Percentiles rank a stretch among this genome's conserved stretches.
phyloP scores from a whole-genome alignment of 2,329 filamentous ascomycete species.

The Claviceps sp. region DNA sequence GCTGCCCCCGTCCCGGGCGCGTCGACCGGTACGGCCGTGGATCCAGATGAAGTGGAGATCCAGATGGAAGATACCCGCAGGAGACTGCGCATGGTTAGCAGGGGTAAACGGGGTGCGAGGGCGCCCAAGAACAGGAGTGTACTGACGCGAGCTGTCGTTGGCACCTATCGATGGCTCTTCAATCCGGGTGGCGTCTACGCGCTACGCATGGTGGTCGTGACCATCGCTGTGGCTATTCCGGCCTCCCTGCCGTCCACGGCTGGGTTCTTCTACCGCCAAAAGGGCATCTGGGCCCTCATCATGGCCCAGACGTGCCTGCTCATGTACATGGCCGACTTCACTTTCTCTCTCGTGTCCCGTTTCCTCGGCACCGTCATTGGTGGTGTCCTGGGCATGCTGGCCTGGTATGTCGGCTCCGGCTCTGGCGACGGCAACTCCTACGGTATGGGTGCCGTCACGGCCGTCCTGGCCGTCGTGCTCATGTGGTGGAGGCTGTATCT shows the following conservation, averaged over 20 bases:
- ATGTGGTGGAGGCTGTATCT: constrained; percentile 24
- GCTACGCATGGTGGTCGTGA: constrained; percentile 32
- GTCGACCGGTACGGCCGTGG: constrained; percentile 7
- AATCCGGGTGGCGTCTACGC: constrained; percentile 31
- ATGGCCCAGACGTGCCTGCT: constrained; percentile 35
- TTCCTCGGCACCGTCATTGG: constrained; percentile 31
- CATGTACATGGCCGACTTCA: constrained; percentile 37
- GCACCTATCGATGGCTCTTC: constrained; percentile 26
- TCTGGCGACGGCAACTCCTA: constrained; percentile 34
- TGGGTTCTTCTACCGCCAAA: constrained; percentile 37
- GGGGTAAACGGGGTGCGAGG: constrained; percentile 9
- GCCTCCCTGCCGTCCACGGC: constrained; percentile 27
- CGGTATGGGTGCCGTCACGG: constrained; percentile 32
- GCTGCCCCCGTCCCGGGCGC: constrained; percentile 10
- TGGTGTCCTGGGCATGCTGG: constrained; percentile 30
- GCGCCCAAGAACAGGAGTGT: constrained; percentile 7
- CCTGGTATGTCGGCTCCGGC: constrained; percentile 39
- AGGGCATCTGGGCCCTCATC: constrained; percentile 38
- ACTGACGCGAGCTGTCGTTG: constrained; percentile 14
- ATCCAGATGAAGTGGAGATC: constrained; percentile 13
- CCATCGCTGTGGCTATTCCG: constrained; percentile 29
- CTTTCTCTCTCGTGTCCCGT: constrained; percentile 29
- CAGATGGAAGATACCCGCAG: constrained; percentile 22
- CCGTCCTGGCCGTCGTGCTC: constrained; percentile 20
- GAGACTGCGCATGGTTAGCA: constrained; percentile 21